Percentiles rank a stretch among this genome's conserved stretches.
phyloP scores from a whole-genome alignment of 768 basidiomycete species.

The Xerocomus brunneocitrinus region DNA sequence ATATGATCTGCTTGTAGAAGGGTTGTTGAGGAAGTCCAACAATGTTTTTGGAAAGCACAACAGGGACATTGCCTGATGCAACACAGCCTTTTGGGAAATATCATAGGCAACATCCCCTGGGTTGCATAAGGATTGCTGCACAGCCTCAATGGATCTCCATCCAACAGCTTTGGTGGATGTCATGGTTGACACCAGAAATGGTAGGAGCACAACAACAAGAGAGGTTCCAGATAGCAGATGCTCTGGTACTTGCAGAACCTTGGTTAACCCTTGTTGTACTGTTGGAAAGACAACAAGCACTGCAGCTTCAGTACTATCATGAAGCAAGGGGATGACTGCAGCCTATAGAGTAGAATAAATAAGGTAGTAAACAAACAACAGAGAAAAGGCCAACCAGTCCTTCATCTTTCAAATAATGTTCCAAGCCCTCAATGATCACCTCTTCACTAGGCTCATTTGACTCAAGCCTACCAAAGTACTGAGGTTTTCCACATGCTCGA shows the following conservation, averaged over 20 bases:
- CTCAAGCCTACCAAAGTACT: conserved; percentile 52
- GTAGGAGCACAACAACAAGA: conserved; percentile 26
- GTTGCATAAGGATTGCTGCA: conserved; percentile 3
- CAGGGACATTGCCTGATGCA: conserved; percentile 28
- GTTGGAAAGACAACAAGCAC: conserved; percentile 54
- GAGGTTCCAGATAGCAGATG: conserved; percentile 12
- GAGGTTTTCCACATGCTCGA: conserved; percentile 43
- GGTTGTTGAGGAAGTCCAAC: conserved; percentile 41
- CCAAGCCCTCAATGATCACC: conserved; percentile 38
- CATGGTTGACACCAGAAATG: conserved; percentile 19
- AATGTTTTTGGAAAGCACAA: conserved; percentile 47
- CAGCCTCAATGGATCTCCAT: conserved; percentile 9
- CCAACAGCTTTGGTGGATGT: conserved; percentile 13
- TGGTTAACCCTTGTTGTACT: conserved; percentile 31
- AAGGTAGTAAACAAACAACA: neutral
- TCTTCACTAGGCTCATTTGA: conserved; percentile 39
- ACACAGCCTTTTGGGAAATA: conserved; percentile 8
- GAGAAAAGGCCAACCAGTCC: conserved; percentile 38
- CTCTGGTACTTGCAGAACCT: conserved; percentile 40
- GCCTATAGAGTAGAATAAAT: conserved; percentile 34
- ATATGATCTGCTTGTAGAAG: conserved; percentile 36
- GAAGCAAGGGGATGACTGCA: conserved; percentile 42
- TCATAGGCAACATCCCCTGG: neutral
- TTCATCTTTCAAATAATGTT: conserved; percentile 42
- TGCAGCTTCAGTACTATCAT: conserved; percentile 48